phyloP scores from a whole-genome alignment of 1,284 basidiomycete species.

The Naganishia liquefaciens region DNA sequence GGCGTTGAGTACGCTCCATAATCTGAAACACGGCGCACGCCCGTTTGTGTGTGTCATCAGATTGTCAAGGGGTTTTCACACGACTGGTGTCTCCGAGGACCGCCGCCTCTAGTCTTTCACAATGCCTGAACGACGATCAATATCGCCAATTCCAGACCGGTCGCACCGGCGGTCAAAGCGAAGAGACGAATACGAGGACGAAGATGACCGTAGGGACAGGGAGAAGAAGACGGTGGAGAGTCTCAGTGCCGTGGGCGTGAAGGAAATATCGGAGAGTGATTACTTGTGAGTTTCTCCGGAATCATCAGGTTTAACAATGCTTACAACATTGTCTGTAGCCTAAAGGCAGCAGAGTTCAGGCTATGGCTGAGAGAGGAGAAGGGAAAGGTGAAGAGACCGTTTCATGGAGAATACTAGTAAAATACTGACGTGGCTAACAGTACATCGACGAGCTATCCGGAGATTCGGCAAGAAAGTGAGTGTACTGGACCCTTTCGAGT shows the following conservation, averaged over 20 bases:
- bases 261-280: constrained; percentile 47
- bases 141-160: constrained; percentile 18
- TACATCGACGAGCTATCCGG: constrained; percentile 50
- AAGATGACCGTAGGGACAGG: constrained; percentile 7
- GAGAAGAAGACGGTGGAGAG: constrained; percentile 43
- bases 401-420: neutral
- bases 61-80: too few species aligned
- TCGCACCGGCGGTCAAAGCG: constrained; percentile 17
- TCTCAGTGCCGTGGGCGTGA: constrained; percentile 44
- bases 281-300: constrained; percentile 46
- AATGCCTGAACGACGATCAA: constrained; percentile 19
- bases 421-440: constrained; percentile 37
- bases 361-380: constrained; percentile 39
- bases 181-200: constrained; percentile 26
- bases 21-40: constrained; percentile 1
- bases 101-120: neutral
- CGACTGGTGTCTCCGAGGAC: too few species aligned
- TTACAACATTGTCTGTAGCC: neutral
- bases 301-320: too few species aligned
- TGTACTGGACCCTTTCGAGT: neutral
- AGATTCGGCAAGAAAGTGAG: constrained; percentile 46
- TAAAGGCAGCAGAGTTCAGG: constrained; percentile 41
- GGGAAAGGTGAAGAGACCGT: constrained; percentile 33
- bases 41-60: too few species aligned
- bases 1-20: neutral